Evolutionary conservation across 176 grass and related monocot species (phyloP), one percentile per base, ranked within the genome.

Genomic region (Avena eriantha): DNA sequence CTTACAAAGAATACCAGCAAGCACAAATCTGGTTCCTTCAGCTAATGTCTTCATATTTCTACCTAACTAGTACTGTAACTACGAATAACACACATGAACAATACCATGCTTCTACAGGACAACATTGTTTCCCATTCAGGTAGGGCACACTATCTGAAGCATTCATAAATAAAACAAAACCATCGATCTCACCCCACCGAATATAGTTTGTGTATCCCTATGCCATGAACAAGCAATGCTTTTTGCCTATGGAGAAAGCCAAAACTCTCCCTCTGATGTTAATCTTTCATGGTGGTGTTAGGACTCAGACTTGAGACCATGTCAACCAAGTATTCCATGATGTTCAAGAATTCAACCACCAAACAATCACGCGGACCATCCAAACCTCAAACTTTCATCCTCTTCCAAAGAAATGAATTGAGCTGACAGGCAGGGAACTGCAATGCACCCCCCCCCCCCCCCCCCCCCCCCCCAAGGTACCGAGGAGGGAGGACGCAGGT

Each of bases 331-430:
- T 58, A 23, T 3, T 21, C 61, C 45, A 51, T 33, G 66, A 64
- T 69, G 2, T 9, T 17, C 51, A 75, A 76, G 49, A 31, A 29
- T 18, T 80, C 35, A 46, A 80, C 49, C 57, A 80, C 33, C 67
- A 1, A 50, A 45, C n/a, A 6, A 71, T 53, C 80, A 50, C 41
- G 59, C 29, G 17, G 80, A 67, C 31, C 35, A 36, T 31, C 13
- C 26, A 81, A 43, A 50, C 50, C 81, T 84, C 68, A 48, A 14
- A 53, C 35, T 63, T 69, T 60, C 85, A 91, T 76, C 51, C 81
- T 33, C 69, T 59, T 45, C 29, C 39, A 61, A 82, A 71, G 43
- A 80, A 88, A 4, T 34, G 69, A 51, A 84, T 10, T 63, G 7
- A 64, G 65, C 61, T 19, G 55, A 55, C 47, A 26, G 67, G 47